A percentile compares a stretch with the other conserved stretches of the same genome.
Conservation (phyloP, 257 asterid genomes). For the Forsythia suspensa region DNA sequence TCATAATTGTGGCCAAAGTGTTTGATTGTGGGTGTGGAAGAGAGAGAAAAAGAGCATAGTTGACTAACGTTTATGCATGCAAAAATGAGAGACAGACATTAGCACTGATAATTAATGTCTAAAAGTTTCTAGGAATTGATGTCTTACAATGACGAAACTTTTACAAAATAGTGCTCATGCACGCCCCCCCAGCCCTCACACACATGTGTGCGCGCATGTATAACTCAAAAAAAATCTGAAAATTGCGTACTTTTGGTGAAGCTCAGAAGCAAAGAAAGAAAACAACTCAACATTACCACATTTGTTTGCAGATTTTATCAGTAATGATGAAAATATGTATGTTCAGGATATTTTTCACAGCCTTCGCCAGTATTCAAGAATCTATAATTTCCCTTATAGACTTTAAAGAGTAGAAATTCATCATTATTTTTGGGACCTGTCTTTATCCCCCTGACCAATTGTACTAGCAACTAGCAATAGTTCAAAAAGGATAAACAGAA, state of each 20-base stretch:
- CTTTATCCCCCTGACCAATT: conserved; percentile 16
- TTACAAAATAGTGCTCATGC: conserved; percentile 34
- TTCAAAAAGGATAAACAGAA: conserved; percentile 17
- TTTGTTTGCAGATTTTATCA: too few species aligned
- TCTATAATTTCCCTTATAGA: conserved; percentile 25
- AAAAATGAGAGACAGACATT: not conserved
- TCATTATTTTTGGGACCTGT: conserved; percentile 38
- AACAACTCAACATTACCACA: conserved; percentile 25
- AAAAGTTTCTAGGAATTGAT: conserved; percentile 16
- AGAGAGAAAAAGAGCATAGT: not conserved
- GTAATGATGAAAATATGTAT: conserved; percentile 27
- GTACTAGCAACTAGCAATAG: conserved; percentile 27
- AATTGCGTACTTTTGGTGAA: conserved; percentile 1
- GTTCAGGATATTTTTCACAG: conserved; percentile 28
- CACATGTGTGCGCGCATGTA: conserved; percentile 34
- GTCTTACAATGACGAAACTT: conserved; percentile 20
- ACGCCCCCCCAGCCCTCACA: conserved; percentile 11
- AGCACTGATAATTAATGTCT: conserved; percentile 2
- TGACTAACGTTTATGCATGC: conserved; percentile 33
- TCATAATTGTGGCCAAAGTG: conserved; percentile 17
- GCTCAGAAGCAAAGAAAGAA: conserved; percentile 4
- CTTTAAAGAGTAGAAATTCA: conserved; percentile 21
- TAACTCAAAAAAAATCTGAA: conserved; percentile 7
- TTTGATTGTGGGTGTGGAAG: not conserved
- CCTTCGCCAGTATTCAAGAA: conserved; percentile 38